These are phyloP conservation scores for Zygnema cylindricum DNA, from an alignment of 139 green algal species.

Conservation along the genomic window DNA sequence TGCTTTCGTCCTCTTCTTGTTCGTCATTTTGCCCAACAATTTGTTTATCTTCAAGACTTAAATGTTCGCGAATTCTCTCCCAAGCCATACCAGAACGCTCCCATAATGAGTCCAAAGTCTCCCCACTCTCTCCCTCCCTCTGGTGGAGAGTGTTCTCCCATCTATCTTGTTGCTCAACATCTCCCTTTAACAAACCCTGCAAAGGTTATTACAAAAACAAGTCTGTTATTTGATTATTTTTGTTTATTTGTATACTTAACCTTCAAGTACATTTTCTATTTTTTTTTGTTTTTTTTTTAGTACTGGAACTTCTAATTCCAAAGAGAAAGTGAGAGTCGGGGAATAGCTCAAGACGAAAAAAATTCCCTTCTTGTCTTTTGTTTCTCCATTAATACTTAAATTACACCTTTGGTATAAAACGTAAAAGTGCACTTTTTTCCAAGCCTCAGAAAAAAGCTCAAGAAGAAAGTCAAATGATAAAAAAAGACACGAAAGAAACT, in stretches of 20 bases:
- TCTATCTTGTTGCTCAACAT: constrained; percentile 7
- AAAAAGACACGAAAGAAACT: too few relatives aligned
- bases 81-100: constrained; percentile 28
- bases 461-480: too few relatives aligned
- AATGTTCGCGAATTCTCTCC: constrained; percentile 1
- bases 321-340: not conserved
- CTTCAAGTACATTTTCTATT: not conserved
- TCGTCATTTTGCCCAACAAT: too few relatives aligned
- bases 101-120: constrained; percentile 28
- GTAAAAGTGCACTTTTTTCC: too few relatives aligned
- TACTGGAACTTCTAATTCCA: not conserved
- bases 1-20: not conserved
- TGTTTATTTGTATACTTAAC: not conserved
- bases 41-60: not conserved
- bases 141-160: constrained; percentile 22
- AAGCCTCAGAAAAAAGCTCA: too few relatives aligned
- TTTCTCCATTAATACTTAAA: too few relatives aligned
- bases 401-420: too few relatives aligned
- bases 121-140: not conserved
- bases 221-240: too few relatives aligned
- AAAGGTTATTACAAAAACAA: not conserved
- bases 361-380: too few relatives aligned
- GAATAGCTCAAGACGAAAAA: not conserved
- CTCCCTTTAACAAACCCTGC: constrained; percentile 24
- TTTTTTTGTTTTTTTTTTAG: not conserved